Percentiles rank a stretch among this genome's conserved stretches.
phyloP scores from a whole-genome alignment of 208 protist species.

The Angomonas ambiguus region DNA sequence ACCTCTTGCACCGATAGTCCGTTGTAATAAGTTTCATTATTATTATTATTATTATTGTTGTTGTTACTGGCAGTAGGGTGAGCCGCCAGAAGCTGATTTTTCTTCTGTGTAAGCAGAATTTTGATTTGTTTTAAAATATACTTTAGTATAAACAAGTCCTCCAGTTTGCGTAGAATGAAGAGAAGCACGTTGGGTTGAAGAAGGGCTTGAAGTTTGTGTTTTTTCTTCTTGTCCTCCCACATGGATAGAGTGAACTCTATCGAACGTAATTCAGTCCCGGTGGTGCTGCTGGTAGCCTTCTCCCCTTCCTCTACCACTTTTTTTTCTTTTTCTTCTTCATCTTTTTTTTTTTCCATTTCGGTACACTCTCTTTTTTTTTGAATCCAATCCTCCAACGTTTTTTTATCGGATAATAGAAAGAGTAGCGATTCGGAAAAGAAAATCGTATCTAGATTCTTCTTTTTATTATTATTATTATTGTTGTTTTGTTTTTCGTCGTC shows the following conservation, averaged over 20 bases:
- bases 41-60: neutral
- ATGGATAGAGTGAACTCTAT: neutral
- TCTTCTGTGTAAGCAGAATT: neutral
- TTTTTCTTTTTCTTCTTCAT: neutral
- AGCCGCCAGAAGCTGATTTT: neutral
- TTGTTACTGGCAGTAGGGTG: too few species aligned
- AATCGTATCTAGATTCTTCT: neutral
- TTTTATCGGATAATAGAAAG: neutral
- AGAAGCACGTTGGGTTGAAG: neutral
- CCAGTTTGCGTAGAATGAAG: neutral
- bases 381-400: neutral
- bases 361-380: neutral
- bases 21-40: neutral
- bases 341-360: neutral
- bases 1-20: neutral
- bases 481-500: too few species aligned
- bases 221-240: neutral
- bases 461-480: neutral
- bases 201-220: neutral
- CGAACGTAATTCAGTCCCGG: neutral
- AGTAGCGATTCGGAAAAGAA: neutral
- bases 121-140: constrained; percentile 1
- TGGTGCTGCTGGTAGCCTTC: too few species aligned
- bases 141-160: neutral
- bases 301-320: too few species aligned